Evolutionary conservation across 2,329 filamentous ascomycete species (phyloP), one percentile per base, ranked within the genome.

Genomic region (Clarireedia hainanense): DNA sequence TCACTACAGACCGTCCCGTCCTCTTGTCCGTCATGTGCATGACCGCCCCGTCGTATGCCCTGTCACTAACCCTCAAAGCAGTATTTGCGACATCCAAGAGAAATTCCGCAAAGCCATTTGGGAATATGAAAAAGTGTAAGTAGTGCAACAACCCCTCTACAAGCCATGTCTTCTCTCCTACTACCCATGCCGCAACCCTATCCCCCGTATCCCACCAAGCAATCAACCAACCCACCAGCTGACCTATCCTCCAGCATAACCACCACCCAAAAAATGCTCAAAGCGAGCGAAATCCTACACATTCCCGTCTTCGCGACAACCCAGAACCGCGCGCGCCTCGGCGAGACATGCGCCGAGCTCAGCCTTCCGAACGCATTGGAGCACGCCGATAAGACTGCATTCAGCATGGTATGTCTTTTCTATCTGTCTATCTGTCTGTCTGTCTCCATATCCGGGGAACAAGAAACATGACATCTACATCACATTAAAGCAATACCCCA

Each of bases 11-110:
- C 7, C 58, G 58, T 40, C 62, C 62, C 26, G 62, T 60, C 23
- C 54, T 64, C 34, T 64, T 64, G 62, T 62, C 23, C 15, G 57
- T 54, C 23, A 17, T 23, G 14, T 42, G 50, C 30, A 23, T 15
- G 27, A 39, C 26, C 37, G 12, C 24, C 24, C 24, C 23, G n/a
- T 26, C 6, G 12, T 24, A 24, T 24, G 26, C 6, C 15, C 24
- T 14, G 6, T 3, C 14, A 43, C 48, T 23, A 54, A 45, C 55
- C 17, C n/a, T 23, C 40, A 20, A 27, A 20, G 6, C 40, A 96
- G 91, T 67, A 82, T 97, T 69, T 97, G 92, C 75, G 92, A 97
- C 68, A 78, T 97, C 61, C 92, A 97, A 74, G 92, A 96, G 64
- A 95, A 91, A 71, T 97, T 97, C 74, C 82, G 89, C 59, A 76